Base-by-base conservation (phyloP, 2,329 filamentous ascomycete genomes). In the Penicillium sp. region DNA sequence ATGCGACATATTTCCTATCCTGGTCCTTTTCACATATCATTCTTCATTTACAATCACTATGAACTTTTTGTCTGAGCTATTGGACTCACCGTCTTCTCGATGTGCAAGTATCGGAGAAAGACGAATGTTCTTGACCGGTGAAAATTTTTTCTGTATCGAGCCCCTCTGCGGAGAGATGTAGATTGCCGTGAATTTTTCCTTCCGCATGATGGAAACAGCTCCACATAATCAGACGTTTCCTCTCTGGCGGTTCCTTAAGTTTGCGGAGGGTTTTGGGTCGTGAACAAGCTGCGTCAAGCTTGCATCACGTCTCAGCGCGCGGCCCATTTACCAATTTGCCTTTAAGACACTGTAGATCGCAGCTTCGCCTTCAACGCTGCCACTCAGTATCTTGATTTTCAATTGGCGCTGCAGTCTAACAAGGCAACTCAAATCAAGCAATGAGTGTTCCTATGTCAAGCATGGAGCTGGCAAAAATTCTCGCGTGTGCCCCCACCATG, bases 141-240 rank as follows among this genome's bases (percentile, higher is more conserved):
- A 60, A 56, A 56, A 42, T 34, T 54, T 50, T 49, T 49, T 52
- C 36, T 49, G 48, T 54, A 57, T 39, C 10, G 18, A 53, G 60
- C 57, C 54, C 60, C 58, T 61, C 58, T 61, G 60, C 61, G 60
- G 60, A 55, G 57, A 60, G 53, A 28, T 49, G 42, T 54, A 52
- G 13, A 49, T 47, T 45, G 47, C 47, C 45, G 47, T 50, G 52
- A 59, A 57, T 51, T 45, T 56, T 62, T 61, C 58, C 54, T 53
- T 57, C 52, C 44, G 42, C 47, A 54, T 42, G 52, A 53, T 58
- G 51, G 49, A 45, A 56, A 59, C 47, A 45, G 49, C 53, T 57
- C 58, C 61, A 61, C 61, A 43, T 48, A 33, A 16, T 54, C 51
- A 52, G 29, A 59, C 49, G 54, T 57, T 57, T 54, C 46, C 42